These are phyloP conservation scores for Helicostylum pulchrum DNA, from an alignment of 192 early-diverging fungal genomes.

Conservation along the genomic window DNA sequence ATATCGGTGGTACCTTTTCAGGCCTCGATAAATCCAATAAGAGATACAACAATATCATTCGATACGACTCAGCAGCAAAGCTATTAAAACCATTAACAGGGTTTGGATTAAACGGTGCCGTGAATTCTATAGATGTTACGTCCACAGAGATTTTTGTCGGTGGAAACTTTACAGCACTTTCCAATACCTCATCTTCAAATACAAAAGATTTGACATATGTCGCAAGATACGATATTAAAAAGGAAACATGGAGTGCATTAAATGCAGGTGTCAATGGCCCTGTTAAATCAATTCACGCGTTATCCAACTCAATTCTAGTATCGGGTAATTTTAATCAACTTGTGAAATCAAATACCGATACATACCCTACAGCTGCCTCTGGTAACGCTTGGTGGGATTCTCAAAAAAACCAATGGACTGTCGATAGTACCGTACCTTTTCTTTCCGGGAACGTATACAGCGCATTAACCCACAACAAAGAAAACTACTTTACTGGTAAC, in stretches of 20 bases:
- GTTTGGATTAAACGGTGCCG: conserved; percentile 23
- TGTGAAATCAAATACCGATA: neutral
- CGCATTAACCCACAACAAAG: neutral
- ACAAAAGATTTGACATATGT: neutral
- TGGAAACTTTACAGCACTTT: conserved; percentile 21
- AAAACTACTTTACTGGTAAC: conserved; percentile 20
- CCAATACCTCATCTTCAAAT: conserved; percentile 7
- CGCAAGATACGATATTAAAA: conserved; percentile 11
- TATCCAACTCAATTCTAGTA: conserved; percentile 7
- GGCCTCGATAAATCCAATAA: conserved; percentile 6
- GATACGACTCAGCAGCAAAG: conserved; percentile 40
- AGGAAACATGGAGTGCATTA: conserved; percentile 8
- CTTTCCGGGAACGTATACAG: conserved; percentile 20
- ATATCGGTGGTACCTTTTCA: conserved; percentile 61
- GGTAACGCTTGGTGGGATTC: conserved; percentile 23
- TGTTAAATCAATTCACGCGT: conserved; percentile 13
- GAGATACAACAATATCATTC: conserved; percentile 51
- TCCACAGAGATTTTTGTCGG: conserved; percentile 27
- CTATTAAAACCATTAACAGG: neutral
- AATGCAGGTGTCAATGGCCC: conserved; percentile 25
- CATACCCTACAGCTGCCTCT: neutral
- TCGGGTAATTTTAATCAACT: conserved; percentile 17
- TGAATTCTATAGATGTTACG: conserved; percentile 12
- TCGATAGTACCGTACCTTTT: conserved; percentile 1
- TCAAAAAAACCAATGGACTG: neutral